Evolutionary conservation across 495 filamentous ascomycete genomes (phyloP).

Genomic region (Aspergillus diversus): DNA sequence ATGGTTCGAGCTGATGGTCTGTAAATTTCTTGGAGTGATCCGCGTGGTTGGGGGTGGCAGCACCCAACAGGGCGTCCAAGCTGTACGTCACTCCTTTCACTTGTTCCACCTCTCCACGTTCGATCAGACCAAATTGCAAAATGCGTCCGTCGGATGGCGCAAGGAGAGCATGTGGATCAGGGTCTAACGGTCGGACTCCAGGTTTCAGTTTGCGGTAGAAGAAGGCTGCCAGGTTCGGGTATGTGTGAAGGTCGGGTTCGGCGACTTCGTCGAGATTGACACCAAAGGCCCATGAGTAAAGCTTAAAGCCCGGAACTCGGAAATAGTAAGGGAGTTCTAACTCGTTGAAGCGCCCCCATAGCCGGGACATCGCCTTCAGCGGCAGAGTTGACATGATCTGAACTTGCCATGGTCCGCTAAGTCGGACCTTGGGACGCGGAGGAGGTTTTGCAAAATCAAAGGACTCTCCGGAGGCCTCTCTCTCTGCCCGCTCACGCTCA

Average conservation of each 20-base stretch:
- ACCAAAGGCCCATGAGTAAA: constrained; percentile 91
- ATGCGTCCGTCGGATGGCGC: constrained; percentile 89
- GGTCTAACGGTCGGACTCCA: constrained; percentile 83
- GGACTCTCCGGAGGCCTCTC: constrained; percentile 55
- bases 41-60: constrained; percentile 50
- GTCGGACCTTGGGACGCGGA: constrained; percentile 71
- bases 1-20: constrained; percentile 33
- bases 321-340: constrained; percentile 87
- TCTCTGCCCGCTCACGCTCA: constrained; percentile 51
- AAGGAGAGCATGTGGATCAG: constrained; percentile 74
- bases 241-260: constrained; percentile 83
- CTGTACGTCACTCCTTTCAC: constrained; percentile 99
- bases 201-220: constrained; percentile 96
- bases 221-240: constrained; percentile 93
- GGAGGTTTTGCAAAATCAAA: constrained; percentile 55
- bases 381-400: constrained; percentile 96
- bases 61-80: constrained; percentile 86
- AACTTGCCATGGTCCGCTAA: constrained; percentile 93
- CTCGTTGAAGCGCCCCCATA: constrained; percentile 97
- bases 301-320: constrained; percentile 89
- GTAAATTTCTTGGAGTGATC: constrained; percentile 43
- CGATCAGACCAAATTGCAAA: constrained; percentile 89
- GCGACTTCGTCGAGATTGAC: constrained; percentile 89
- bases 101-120: constrained; percentile 94
- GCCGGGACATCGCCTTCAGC: constrained; percentile 86